Base-by-base conservation (phyloP, 2,329 filamentous ascomycete genomes). In the Venturia pyrina region DNA sequence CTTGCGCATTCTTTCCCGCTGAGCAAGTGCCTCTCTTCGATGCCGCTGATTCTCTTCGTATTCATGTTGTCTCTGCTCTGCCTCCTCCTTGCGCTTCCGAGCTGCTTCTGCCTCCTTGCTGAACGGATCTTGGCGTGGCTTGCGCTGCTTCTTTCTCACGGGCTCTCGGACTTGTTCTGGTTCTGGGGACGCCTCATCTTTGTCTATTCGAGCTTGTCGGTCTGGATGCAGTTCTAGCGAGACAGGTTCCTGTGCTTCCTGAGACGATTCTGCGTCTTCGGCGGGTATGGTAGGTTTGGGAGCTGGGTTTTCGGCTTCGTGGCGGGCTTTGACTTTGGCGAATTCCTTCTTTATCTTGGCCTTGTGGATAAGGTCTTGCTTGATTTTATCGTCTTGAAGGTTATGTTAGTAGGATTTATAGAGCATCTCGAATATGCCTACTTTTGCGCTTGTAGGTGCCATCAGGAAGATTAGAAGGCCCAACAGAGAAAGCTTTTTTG, bases 321-420 rank as follows among this genome's bases (percentile, higher is more conserved):
- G 81, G 60, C 80, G 78, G 50, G 86, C 87, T 77, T 93, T 93
- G 69, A 96, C 81, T 77, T 96, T 97, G 69, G 89, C 89, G 74
- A 96, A 97, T 53, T 89, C 85, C 77, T 96, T 96, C 78, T 93
- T 95, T 68, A 96, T 83, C 77, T 97, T 96, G 68, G 93, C 92
- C 76, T 95, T 96, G 76, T 92, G 86, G 72, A 98, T 97, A 66
- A 96, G 80, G 70, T 90, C 86, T 69, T 89, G 84, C 78, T 98
- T 98, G 73, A 96, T 95, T 77, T 93, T 93, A 76, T 90, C 87
- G 66, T 90, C 90, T 93, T 72, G 50, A 44, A 13, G 28, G 48
- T 19, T 28, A 59, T 34, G 64, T 65, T 60, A 63, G 61, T 41
- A 46, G 34, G 70, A 62, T 3, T n/a, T 40, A 21, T 34, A 32